Evolutionary conservation across 2,329 filamentous ascomycete genomes (phyloP).

Genomic region (Fusarium napiforme): DNA sequence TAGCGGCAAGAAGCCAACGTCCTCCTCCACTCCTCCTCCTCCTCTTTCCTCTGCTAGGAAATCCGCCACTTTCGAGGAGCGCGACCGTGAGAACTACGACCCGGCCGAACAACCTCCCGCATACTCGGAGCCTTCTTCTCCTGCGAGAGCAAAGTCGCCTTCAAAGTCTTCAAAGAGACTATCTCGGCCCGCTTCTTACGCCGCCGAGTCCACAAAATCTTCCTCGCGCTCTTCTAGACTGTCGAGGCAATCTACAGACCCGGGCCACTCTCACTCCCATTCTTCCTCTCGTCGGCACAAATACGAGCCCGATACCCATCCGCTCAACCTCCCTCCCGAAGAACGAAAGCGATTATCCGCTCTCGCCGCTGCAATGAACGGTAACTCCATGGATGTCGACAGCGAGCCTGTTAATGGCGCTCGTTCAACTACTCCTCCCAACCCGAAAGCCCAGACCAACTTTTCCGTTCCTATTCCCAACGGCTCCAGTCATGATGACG

Average conservation of each 20-base stretch:
- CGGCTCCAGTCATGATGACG: constrained; percentile 56
- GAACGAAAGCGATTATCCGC: constrained; percentile 81
- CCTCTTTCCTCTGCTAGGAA: constrained; percentile 53
- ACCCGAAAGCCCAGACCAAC: constrained; percentile 53
- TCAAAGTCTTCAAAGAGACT: constrained; percentile 48
- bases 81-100: constrained; percentile 47
- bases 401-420: constrained; percentile 65
- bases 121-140: constrained; percentile 51
- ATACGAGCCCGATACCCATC: constrained; percentile 79
- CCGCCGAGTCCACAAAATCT: constrained; percentile 46
- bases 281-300: constrained; percentile 62
- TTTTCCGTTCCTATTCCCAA: constrained; percentile 66
- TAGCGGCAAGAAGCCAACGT: constrained; percentile 54
- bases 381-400: constrained; percentile 81
- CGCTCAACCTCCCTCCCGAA: constrained; percentile 89
- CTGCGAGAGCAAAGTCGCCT: constrained; percentile 53
- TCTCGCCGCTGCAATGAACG: constrained; percentile 69
- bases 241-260: constrained; percentile 62
- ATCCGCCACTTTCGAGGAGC: constrained; percentile 50
- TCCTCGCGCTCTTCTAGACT: constrained; percentile 57
- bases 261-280: constrained; percentile 54
- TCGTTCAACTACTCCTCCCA: constrained; percentile 62
- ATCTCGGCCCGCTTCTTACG: constrained; percentile 48
- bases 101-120: constrained; percentile 46
- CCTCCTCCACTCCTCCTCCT: constrained; percentile 30